Conservation (phyloP, 345 rosid species). For the Salix dunnii region DNA sequence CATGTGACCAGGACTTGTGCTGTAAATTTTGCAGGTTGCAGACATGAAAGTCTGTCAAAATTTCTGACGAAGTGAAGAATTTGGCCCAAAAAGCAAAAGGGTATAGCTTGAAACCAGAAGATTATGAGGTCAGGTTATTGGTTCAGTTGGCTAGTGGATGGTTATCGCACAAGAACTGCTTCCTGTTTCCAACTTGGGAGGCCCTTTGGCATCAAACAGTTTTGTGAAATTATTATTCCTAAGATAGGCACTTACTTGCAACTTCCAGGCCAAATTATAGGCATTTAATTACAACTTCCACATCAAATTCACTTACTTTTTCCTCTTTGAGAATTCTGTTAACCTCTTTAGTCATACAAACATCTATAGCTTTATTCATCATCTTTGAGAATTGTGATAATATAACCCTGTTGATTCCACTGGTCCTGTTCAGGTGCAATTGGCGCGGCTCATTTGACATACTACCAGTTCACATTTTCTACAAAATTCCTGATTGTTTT, state of each 20-base stretch:
- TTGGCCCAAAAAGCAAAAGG: slow-evolving; percentile 92
- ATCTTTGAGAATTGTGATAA: background rate
- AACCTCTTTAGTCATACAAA: background rate
- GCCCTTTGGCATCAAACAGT: slow-evolving; percentile 91
- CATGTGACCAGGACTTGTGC: background rate
- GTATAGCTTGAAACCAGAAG: slow-evolving; percentile 88
- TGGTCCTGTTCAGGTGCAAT: slow-evolving; percentile 55
- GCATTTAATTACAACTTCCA: background rate
- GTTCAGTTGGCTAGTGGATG: background rate
- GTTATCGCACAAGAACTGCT: slow-evolving; percentile 12
- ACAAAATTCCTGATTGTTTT: background rate
- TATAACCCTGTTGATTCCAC: background rate
- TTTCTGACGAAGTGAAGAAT: slow-evolving; percentile 69
- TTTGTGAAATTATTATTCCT: slow-evolving; percentile 91
- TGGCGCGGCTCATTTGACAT: slow-evolving; percentile 34
- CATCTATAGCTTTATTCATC: background rate
- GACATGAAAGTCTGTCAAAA: slow-evolving; percentile 87
- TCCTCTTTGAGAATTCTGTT: slow-evolving; percentile 30
- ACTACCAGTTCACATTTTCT: background rate
- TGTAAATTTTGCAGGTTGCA: slow-evolving; percentile 58
- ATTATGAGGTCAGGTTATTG: slow-evolving; percentile 62
- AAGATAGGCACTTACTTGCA: slow-evolving; percentile 16
- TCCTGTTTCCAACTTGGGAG: slow-evolving; percentile 93
- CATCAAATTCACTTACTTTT: background rate
- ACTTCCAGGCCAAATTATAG: background rate